phyloP scores from a whole-genome alignment of 1,139 yeast genomes.

The Tardiomyces digboiensis region DNA sequence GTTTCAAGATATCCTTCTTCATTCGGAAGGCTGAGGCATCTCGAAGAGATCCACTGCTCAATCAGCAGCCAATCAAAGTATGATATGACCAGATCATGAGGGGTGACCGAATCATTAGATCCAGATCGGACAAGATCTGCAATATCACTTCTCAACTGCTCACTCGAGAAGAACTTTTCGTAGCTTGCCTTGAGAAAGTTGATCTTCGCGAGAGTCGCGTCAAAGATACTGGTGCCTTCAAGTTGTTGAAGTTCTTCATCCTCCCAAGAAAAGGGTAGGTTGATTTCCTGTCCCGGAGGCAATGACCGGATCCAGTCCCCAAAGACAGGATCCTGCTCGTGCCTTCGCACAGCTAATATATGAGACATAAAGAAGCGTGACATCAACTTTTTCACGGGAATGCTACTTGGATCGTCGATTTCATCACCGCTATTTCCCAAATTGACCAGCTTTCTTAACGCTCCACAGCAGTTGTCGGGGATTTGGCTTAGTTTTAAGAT shows the following conservation, averaged over 20 bases:
- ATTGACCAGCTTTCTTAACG: conserved; percentile 1
- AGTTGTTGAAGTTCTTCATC: conserved; percentile 18
- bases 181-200: conserved; percentile 17
- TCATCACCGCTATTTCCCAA: conserved; percentile 3
- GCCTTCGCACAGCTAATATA: conserved; percentile 4
- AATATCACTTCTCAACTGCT: conserved; percentile 10
- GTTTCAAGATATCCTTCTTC: conserved; percentile 8
- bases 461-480: conserved; percentile 1
- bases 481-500: neutral
- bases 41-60: conserved; percentile 27
- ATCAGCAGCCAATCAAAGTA: conserved; percentile 20
- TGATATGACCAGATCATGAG: conserved; percentile 4
- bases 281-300: conserved; percentile 21
- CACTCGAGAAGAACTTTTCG: conserved; percentile 11
- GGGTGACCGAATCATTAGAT: conserved; percentile 4
- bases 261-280: conserved; percentile 24
- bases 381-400: conserved; percentile 5
- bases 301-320: conserved; percentile 5
- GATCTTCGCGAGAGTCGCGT: conserved; percentile 21
- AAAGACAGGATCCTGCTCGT: neutral
- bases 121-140: conserved; percentile 13
- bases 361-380: conserved; percentile 5
- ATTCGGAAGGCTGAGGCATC: conserved; percentile 18
- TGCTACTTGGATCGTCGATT: neutral
- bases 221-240: conserved; percentile 20